phyloP scores from a whole-genome alignment of 73 alveolate species.

The Stentor coeruleus region DNA sequence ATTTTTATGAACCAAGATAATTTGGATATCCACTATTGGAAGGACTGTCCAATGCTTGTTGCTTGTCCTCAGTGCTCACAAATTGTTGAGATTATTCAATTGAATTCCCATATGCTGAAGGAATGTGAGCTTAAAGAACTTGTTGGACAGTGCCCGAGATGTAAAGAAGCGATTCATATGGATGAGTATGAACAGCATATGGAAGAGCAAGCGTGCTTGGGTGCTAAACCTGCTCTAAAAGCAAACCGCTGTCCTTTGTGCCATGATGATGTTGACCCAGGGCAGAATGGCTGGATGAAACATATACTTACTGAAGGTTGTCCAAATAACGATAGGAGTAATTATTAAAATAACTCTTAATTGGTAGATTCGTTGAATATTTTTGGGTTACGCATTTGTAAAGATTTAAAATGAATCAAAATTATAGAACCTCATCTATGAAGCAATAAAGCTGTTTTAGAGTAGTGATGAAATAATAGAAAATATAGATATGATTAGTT shows the following conservation, averaged over 20 bases:
- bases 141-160: constrained; percentile 82
- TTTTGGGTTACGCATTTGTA: too few species aligned
- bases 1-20: constrained; percentile 65
- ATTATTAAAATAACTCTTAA: too few species aligned
- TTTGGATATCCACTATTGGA: constrained; percentile 83
- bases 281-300: constrained; percentile 88
- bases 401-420: too few species aligned
- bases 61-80: constrained; percentile 83
- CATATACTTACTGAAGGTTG: constrained; percentile 81
- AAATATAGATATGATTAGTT: too few species aligned
- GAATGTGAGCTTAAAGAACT: constrained; percentile 85
- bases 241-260: constrained; percentile 96
- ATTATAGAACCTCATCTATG: too few species aligned
- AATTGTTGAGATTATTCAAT: constrained; percentile 81
- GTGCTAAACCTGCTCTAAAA: constrained; percentile 57
- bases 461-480: too few species aligned
- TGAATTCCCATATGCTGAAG: constrained; percentile 50
- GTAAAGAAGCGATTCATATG: constrained; percentile 83
- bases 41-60: constrained; percentile 86
- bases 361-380: too few species aligned
- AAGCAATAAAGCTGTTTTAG: too few species aligned
- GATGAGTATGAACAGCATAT: constrained; percentile 85
- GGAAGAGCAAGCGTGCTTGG: constrained; percentile 39
- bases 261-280: constrained; percentile 85
- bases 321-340: constrained; percentile 81